Conservation (phyloP, 2,329 filamentous ascomycete genomes). For the Aotearoamyces nothofagi region DNA sequence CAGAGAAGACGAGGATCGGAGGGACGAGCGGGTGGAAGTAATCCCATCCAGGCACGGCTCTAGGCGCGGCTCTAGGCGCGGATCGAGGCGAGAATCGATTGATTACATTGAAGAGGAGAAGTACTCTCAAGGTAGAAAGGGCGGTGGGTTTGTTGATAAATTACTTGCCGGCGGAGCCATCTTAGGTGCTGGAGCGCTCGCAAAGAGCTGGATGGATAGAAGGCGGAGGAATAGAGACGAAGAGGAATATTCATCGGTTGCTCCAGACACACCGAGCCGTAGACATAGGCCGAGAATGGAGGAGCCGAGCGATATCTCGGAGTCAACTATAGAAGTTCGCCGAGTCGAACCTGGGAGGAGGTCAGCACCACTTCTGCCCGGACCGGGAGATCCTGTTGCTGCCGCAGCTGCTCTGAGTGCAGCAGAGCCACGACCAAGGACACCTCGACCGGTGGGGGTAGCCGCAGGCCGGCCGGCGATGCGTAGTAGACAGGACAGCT, state of each 20-base stretch:
- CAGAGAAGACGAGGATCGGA: constrained; percentile 16
- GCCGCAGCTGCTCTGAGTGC: constrained; percentile 32
- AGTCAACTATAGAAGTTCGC: constrained; percentile 19
- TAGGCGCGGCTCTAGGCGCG: constrained; percentile 22
- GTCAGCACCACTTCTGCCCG: constrained; percentile 29
- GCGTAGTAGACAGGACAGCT: constrained; percentile 25
- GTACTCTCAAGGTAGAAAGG: constrained; percentile 24
- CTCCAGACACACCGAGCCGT: constrained; percentile 42
- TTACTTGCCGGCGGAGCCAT: constrained; percentile 44
- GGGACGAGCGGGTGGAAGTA: background rate
- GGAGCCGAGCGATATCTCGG: constrained; percentile 27
- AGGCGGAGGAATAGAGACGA: constrained; percentile 30
- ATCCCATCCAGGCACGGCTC: constrained; percentile 30
- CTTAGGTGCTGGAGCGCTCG: constrained; percentile 45
- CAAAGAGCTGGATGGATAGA: constrained; percentile 41
- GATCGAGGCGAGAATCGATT: constrained; percentile 33
- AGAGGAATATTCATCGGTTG: constrained; percentile 48
- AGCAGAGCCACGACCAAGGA: constrained; percentile 23
- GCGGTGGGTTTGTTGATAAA: constrained; percentile 43
- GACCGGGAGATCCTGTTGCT: constrained; percentile 26
- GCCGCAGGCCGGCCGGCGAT: constrained; percentile 25
- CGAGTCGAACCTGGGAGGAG: constrained; percentile 16
- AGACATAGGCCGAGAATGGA: constrained; percentile 17
- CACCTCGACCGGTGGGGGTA: constrained; percentile 23
- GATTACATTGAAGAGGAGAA: constrained; percentile 52